Percentiles rank a stretch among this genome's conserved stretches.
Evolutionary conservation across 2,329 filamentous ascomycete genomes (phyloP).

Genomic region (Aspergillus arachidicola): DNA sequence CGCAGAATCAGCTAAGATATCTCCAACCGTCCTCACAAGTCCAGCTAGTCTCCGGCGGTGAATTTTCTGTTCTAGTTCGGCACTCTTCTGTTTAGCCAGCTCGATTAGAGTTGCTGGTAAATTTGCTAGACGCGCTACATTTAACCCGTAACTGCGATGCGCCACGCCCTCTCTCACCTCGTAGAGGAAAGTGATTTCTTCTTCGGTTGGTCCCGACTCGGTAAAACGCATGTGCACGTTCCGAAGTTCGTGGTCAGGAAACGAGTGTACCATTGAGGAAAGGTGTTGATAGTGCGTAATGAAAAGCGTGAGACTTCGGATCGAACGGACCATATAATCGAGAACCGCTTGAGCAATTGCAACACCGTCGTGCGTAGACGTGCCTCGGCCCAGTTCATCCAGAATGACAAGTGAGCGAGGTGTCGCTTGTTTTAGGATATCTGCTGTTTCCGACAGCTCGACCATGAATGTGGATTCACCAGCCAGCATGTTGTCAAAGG

Average conservation of each 20-base stretch:
- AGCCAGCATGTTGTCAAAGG: conserved; percentile 92
- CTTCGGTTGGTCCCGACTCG: conserved; percentile 54
- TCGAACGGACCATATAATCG: conserved; percentile 75
- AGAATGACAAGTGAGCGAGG: conserved; percentile 84
- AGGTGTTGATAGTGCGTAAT: conserved; percentile 97
- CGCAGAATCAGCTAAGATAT: conserved; percentile 23
- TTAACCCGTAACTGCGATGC: conserved; percentile 90
- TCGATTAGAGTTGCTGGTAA: conserved; percentile 78
- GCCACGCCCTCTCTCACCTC: conserved; percentile 89
- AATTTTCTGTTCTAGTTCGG: conserved; percentile 75
- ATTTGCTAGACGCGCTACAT: conserved; percentile 84
- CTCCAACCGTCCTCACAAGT: conserved; percentile 33
- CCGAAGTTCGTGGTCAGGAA: conserved; percentile 65
- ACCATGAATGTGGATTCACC: conserved; percentile 98
- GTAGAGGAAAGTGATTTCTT: conserved; percentile 90
- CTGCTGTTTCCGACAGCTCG: conserved; percentile 87
- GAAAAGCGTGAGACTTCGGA: conserved; percentile 81
- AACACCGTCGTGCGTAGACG: conserved; percentile 91
- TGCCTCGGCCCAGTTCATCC: conserved; percentile 92
- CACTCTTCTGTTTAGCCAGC: conserved; percentile 76
- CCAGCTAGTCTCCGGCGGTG: conserved; percentile 61
- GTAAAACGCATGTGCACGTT: conserved; percentile 96
- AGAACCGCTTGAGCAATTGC: conserved; percentile 93
- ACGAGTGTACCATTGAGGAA: conserved; percentile 69
- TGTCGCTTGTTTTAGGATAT: conserved; percentile 87